Conservation (phyloP, 257 asterid genomes). For the Solanum paucissectum region DNA sequence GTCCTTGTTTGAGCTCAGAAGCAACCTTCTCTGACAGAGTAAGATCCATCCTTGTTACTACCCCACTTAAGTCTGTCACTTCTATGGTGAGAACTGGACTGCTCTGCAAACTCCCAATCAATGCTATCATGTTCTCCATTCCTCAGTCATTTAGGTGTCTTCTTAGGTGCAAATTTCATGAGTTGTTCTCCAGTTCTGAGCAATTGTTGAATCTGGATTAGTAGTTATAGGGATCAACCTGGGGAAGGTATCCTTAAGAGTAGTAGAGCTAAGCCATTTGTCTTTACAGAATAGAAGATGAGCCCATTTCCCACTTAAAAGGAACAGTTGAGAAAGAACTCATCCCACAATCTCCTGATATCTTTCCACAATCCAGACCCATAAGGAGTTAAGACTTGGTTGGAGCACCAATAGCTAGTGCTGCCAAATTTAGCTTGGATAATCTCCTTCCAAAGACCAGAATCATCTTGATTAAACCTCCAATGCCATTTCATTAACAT, state of each 20-base stretch:
- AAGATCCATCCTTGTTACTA: not conserved
- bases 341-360: not conserved
- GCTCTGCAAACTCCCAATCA: not conserved
- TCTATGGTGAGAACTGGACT: not conserved
- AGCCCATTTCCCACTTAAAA: not conserved
- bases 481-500: not conserved
- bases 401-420: not conserved
- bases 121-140: not conserved
- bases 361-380: not conserved
- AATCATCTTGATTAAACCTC: not conserved
- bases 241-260: not conserved
- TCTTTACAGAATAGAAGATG: not conserved
- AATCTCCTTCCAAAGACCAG: not conserved
- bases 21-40: not conserved
- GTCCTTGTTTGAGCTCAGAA: not conserved
- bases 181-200: not conserved
- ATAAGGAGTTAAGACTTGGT: not conserved
- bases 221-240: not conserved
- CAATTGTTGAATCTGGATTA: not conserved
- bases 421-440: not conserved
- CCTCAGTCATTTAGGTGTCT: not conserved
- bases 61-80: not conserved
- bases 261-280: not conserved
- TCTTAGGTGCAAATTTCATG: not conserved
- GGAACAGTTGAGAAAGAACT: not conserved